Conservation (phyloP, 768 basidiomycete genomes). For the Boletellus emodensis region DNA sequence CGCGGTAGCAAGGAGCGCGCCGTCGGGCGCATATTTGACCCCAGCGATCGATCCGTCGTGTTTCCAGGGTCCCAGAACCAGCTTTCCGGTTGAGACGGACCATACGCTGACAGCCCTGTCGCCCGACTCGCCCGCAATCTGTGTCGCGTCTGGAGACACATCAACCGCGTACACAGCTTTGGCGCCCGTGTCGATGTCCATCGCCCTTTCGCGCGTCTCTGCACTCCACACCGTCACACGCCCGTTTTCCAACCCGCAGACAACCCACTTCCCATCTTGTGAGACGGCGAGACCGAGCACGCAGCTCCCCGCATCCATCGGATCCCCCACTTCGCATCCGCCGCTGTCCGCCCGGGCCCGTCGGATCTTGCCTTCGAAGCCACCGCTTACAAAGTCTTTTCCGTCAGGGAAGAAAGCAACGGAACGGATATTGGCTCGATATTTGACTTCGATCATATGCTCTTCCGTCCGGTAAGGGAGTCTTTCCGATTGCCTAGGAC, state of each 20-base stretch:
- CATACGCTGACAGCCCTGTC: not conserved
- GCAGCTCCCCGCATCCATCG: not conserved
- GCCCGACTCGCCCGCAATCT: not conserved
- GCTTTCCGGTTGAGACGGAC: not conserved
- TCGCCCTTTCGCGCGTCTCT: not conserved
- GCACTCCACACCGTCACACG: not conserved
- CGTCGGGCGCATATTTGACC: not conserved
- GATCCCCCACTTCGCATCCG: not conserved
- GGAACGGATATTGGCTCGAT: not conserved
- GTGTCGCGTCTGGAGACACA: not conserved
- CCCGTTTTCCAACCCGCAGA: not conserved
- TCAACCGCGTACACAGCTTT: not conserved
- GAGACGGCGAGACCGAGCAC: not conserved
- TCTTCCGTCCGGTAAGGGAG: too few relatives aligned
- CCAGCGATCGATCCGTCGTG: not conserved
- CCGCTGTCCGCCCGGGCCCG: not conserved
- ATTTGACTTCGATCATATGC: not conserved
- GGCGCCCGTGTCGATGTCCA: not conserved
- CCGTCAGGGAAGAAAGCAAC: not conserved
- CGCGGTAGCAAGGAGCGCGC: not conserved
- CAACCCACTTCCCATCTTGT: not conserved
- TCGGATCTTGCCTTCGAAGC: not conserved
- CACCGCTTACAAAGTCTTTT: not conserved
- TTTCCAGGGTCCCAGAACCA: not conserved
- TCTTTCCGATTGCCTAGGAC: too few relatives aligned